Evolutionary conservation across 2,329 filamentous ascomycete genomes (phyloP), one percentile per base, ranked within the genome.

Genomic region (Fusarium bactridioides): DNA sequence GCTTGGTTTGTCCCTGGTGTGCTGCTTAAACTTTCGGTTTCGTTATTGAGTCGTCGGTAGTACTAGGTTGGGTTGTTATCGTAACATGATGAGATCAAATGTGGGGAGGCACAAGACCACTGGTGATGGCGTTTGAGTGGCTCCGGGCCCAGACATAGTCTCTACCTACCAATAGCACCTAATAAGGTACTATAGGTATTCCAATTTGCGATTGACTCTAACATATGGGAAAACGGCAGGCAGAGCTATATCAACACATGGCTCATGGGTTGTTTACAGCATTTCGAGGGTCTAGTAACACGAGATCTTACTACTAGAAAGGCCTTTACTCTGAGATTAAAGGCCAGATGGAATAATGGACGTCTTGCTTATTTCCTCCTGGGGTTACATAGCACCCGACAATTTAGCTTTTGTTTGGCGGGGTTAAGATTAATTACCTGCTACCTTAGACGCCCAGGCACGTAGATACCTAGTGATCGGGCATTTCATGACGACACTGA

Each of bases 51-150:
- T 38, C n/a, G 53, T 57, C 33, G 23, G n/a, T 45, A 23, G 54
- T 43, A 29, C 15, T 18, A 35, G 29, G 19, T 45, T 23, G 54
- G 54, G 33, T 51, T 41, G 66, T 53, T 65, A 55, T 53, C 51
- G 60, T 51, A 71, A 70, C 55, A 67, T 73, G 67, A 74, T 61
- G 40, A 74, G 63, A 48, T 74, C 67, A 73, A 72, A 57, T 74
- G 70, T 74, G 70, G 70, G 54, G 70, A 67, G 61, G 47, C 63
- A 68, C 67, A 63, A 59, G 70, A 67, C 51, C 55, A 67, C 41
- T 31, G 29, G 55, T 56, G 25, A 40, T 27, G 19, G 19, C 33
- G 33, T 27, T 27, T 40, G 19, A 54, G 51, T 66, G 44, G 29
- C 35, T 60, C 44, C 29, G 18, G 25, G 25, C 10, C 50, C 33